phyloP scores from a whole-genome alignment of 2,329 filamentous ascomycete genomes.

The Diplodia intermedia region DNA sequence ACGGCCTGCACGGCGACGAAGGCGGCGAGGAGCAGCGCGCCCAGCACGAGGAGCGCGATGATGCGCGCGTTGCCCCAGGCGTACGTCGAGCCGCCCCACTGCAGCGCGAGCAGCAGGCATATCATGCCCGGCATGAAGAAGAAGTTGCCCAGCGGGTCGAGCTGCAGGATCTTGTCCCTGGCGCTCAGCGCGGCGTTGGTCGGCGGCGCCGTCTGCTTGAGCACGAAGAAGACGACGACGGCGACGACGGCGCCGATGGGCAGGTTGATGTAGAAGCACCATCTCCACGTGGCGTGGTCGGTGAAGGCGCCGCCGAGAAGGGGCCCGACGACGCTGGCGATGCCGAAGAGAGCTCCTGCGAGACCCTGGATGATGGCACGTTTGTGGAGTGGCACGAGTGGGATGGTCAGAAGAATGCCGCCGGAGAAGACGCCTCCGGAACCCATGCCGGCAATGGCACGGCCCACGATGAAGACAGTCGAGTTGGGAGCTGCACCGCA shows the following conservation, averaged over 20 bases:
- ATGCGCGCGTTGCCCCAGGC: conserved; percentile 54
- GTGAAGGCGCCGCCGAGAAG: conserved; percentile 57
- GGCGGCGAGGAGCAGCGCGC: conserved; percentile 48
- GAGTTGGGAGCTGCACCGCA: conserved; percentile 60
- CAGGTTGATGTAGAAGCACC: conserved; percentile 63
- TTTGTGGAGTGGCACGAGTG: conserved; percentile 51
- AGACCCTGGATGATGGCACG: conserved; percentile 51
- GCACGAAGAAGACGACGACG: conserved; percentile 51
- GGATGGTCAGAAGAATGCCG: conserved; percentile 36
- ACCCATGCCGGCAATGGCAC: conserved; percentile 54
- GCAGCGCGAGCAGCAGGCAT: conserved; percentile 57
- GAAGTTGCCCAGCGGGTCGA: conserved; percentile 55
- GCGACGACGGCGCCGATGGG: conserved; percentile 57
- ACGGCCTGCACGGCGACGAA: conserved; percentile 53
- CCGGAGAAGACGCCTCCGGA: conserved; percentile 46
- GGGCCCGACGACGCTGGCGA: conserved; percentile 58
- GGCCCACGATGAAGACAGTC: conserved; percentile 56
- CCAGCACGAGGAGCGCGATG: conserved; percentile 56
- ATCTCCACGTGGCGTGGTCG: conserved; percentile 47
- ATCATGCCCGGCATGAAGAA: conserved; percentile 56
- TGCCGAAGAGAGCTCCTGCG: conserved; percentile 53
- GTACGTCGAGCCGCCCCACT: conserved; percentile 59
- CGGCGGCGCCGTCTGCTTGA: conserved; percentile 38
- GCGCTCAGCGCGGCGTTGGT: conserved; percentile 41
- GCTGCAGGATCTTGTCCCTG: conserved; percentile 45